Evolutionary conservation across 306 rosid species (phyloP), one percentile per base, ranked within the genome.

Genomic region (Carpinus fangiana): DNA sequence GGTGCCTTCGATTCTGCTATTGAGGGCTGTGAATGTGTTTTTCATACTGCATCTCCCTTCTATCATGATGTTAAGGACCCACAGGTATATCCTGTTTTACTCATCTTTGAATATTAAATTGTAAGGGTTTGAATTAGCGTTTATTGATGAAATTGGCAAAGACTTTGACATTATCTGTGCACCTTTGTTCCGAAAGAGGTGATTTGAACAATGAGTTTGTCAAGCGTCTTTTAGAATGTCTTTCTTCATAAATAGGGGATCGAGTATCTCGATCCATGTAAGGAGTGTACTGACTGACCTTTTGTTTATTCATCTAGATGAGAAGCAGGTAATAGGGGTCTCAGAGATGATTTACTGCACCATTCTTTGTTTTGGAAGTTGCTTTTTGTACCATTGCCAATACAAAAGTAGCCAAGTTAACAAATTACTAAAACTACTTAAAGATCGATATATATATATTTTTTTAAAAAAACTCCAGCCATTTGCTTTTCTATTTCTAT

Each of bases 21-120:
- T 70, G 74, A 78, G 46, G 88, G 85, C 7, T 84, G 85, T 75
- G 88, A 74, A 13, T 77, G 85, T 5, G 85, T 84, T 14, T 84
- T 84, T 77, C 88, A 84, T 47, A 84, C 88, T 34, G 88, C 88
- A 18, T 84, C 88, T 14, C 88, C 85, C 78, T 81, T 81, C 52
- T 81, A 69, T n/a, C 55, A 28, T 46, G 75, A 84, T 18, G 78
- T 78, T 68, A 61, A 77, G 52, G 85, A 84, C 75, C 88, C 88
- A 13, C 67, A 84, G 88, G 88, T 84, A 69, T 62, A 18, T 69
- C 70, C 9, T 5, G 14, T 54, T 65, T 4, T 7, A 72, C 75
- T 13, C 11, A 45, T 31, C 5, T 20, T 61, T 77, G 17, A 46
- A 20, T 8, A 23, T 31, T 55, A 8, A 20, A 51, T 79, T 8